Base-by-base conservation (phyloP, 768 basidiomycete species). In the Tricholoma saponaceum region DNA sequence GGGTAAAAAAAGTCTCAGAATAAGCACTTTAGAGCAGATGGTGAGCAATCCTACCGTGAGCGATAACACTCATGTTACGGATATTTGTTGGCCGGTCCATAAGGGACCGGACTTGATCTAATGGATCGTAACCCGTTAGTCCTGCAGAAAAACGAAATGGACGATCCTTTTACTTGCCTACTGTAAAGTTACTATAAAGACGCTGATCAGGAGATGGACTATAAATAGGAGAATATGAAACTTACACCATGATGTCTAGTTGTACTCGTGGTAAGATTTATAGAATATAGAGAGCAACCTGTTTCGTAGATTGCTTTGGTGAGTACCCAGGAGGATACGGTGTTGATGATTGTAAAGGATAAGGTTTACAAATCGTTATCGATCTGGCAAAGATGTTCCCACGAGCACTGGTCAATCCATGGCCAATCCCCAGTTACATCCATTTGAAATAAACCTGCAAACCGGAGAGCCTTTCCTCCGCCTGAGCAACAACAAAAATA, bases 31-130 rank as follows among this genome's bases (percentile, higher is more conserved):
- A 43, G 32, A 28, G n/a, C 33, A n/a, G 22, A 32, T 33, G 49
- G 30, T 50, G 55, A 55, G 33, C n/a, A 47, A 35, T 76, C 86
- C 68, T 56, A 90, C 92, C 91, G 76, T 93, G 90, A 67, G 92
- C 92, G 70, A 92, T 92, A 69, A 92, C 90, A 84, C 87, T 89
- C 91, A 93, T 93, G 81, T 92, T 92, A 78, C 92, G 89, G 71
- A 95, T 94, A 75, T 94, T 95, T 56, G 91, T 93, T 66, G 92
- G 85, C 72, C 73, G 76, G 83, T 94, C 89, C 92, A 95, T 95
- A 62, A 95, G 87, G 63, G 57, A 77, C 71, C 92, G 88, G 68
- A 95, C 85, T 79, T 95, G 90, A 73, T 92, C 91, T 93, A 65
- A 60, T 32, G 53, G 47, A 60, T 63, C 44, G 16, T 22, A 30